Evolutionary conservation across 148 eudicot species (phyloP).

Genomic region (Nyssa sinensis): DNA sequence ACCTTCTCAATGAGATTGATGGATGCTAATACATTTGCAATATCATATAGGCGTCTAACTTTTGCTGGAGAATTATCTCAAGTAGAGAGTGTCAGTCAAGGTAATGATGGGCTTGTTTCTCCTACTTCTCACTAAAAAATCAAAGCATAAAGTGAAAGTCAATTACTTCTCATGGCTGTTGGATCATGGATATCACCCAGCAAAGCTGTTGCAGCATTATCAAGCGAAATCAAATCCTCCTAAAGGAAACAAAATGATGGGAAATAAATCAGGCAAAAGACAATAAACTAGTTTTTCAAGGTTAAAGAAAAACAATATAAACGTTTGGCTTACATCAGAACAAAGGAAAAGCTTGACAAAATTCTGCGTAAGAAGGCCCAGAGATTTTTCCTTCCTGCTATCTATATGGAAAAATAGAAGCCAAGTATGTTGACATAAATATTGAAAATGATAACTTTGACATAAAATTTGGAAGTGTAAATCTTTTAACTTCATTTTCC

Average conservation of each 20-base stretch:
- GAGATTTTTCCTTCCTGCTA: conserved; percentile 78
- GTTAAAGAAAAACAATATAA: background rate
- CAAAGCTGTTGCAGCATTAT: conserved; percentile 71
- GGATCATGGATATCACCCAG: conserved; percentile 73
- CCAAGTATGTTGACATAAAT: background rate
- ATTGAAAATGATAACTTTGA: background rate
- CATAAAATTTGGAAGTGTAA: too few species aligned
- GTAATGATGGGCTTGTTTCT: conserved; percentile 6
- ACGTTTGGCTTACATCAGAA: conserved; percentile 49
- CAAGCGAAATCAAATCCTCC: conserved; percentile 75
- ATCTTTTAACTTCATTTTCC: background rate
- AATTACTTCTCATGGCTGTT: conserved; percentile 72
- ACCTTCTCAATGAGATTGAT: conserved; percentile 52
- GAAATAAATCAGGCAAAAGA: background rate
- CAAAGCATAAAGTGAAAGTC: background rate
- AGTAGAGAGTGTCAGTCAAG: conserved; percentile 28
- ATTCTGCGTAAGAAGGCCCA: conserved; percentile 75
- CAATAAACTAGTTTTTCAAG: background rate
- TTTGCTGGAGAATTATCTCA: conserved; percentile 65
- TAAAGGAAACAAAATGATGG: conserved; percentile 21
- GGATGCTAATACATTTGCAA: conserved; percentile 84
- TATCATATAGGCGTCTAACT: conserved; percentile 84
- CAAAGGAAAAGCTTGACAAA: conserved; percentile 84
- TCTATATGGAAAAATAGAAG: conserved; percentile 32
- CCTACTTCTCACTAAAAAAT: background rate